Base-by-base conservation (phyloP, 2,329 filamentous ascomycete species). In the Colletotrichum musicola region DNA sequence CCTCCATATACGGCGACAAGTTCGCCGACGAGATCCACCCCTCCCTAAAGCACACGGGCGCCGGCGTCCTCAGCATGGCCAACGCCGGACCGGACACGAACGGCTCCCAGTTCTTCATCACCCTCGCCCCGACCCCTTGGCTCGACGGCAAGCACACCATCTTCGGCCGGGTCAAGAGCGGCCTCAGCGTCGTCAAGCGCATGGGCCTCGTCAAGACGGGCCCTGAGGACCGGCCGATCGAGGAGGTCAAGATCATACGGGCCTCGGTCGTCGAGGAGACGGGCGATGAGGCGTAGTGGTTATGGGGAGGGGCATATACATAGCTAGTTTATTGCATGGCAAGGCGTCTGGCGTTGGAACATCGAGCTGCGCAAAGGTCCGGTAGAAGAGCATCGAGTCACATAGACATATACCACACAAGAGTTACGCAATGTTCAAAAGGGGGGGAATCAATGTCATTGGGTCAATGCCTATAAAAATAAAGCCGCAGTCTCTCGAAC, bases 141-240 rank as follows among this genome's bases (percentile, higher is more conserved):
- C 82, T 99, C 68, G 96, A 99, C 81, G 94, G 95, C 22, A 98
- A 97, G 81, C 95, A 99, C 79, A 97, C 95, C 12, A 97, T 99
- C 73, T 99, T 99, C 77, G 96, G 96, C 1, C 85, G 95, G 62
- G 94, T 99, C 46, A 95, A 92, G 83, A 88, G 82, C 62, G 96
- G 96, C 0, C 89, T 98, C 87, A 85, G 87, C 64, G 86, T 95
- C n/a, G 90, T 98, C 30, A 91, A 93, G 83, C 87, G 94, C 72
- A 93, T 99, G 89, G 96, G 95, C 0, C 78, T 96, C 66, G 94
- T 97, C 57, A 93, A 92, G 83, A 97, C 94, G 1, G 93, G 89
- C 25, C 81, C 82, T 7, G 93, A 95, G 73, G 96, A 98, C 79
- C 84, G 91, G 73, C 96, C 96, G 0, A 81, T 90, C 6, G 92